A percentile compares a stretch with the other conserved stretches of the same genome.
Conservation (phyloP, 2,329 filamentous ascomycete species). For the Colletotrichum aenigma region DNA sequence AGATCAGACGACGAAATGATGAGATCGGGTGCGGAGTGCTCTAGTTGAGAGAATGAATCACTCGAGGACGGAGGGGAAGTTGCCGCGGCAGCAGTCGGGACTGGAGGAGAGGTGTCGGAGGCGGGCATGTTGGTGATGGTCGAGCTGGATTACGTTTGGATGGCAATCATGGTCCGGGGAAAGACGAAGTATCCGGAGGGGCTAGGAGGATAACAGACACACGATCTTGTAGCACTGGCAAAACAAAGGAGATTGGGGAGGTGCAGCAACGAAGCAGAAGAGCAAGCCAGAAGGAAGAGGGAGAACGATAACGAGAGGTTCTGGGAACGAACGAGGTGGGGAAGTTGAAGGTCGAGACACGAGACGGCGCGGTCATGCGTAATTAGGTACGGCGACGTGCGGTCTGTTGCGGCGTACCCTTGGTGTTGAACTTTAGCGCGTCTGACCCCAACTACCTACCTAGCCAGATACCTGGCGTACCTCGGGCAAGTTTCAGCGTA, state of each 20-base stretch:
- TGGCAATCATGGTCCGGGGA: not conserved
- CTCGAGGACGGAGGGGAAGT: not conserved
- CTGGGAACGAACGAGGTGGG: conserved; percentile 17
- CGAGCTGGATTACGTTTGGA: not conserved
- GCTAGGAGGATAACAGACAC: not conserved
- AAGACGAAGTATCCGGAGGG: not conserved
- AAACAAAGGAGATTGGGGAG: not conserved
- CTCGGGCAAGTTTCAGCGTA: not conserved
- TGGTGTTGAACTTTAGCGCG: conserved; percentile 19
- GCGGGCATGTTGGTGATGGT: not conserved
- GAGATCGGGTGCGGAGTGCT: not conserved
- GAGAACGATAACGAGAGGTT: conserved; percentile 1
- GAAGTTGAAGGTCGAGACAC: conserved; percentile 16
- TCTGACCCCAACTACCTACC: not conserved
- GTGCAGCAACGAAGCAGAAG: not conserved
- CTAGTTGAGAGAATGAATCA: not conserved
- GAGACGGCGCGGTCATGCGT: conserved; percentile 11
- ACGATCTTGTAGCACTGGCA: not conserved
- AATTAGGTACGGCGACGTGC: conserved; percentile 10
- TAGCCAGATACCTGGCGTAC: not conserved
- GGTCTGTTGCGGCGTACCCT: conserved; percentile 1
- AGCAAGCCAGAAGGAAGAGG: not conserved
- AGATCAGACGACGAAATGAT: not conserved
- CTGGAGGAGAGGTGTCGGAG: not conserved
- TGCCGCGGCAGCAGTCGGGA: not conserved